phyloP scores from a whole-genome alignment of 2,329 filamentous ascomycete genomes.

The Colletotrichum costaricense region DNA sequence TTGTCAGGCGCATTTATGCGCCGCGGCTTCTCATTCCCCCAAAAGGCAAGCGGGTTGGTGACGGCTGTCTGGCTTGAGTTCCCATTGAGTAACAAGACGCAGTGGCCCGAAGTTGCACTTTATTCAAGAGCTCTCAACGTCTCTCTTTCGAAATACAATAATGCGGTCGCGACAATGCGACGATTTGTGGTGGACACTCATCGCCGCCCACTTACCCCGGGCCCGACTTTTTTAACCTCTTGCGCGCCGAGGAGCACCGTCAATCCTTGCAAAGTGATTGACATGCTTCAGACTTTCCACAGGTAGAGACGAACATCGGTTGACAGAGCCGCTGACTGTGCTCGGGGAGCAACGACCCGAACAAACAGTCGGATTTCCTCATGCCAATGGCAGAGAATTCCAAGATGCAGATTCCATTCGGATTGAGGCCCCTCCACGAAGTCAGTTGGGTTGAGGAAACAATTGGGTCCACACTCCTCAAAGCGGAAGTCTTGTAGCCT shows the following conservation, averaged over 20 bases:
- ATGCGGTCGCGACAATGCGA: constrained; percentile 23
- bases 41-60: constrained; percentile 6
- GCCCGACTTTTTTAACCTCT: constrained; percentile 34
- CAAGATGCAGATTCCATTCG: neutral
- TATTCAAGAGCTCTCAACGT: neutral
- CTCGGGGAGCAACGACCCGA: neutral
- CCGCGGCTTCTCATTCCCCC: neutral
- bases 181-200: constrained; percentile 32
- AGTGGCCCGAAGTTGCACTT: neutral
- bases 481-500: constrained; percentile 15
- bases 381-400: neutral
- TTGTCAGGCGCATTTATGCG: constrained; percentile 18
- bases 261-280: constrained; percentile 31
- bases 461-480: neutral
- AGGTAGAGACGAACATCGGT: constrained; percentile 29
- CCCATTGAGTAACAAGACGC: neutral
- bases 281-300: constrained; percentile 24
- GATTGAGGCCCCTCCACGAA: constrained; percentile 3
- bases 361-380: neutral
- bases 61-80: neutral
- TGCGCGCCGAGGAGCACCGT: constrained; percentile 33
- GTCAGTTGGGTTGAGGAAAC: neutral
- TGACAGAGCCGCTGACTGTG: constrained; percentile 16
- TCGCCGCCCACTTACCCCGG: constrained; percentile 31
- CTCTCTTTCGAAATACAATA: neutral